Evolutionary conservation across 2,329 filamentous ascomycete genomes (phyloP).

Genomic region (Arachnomyces sp.): DNA sequence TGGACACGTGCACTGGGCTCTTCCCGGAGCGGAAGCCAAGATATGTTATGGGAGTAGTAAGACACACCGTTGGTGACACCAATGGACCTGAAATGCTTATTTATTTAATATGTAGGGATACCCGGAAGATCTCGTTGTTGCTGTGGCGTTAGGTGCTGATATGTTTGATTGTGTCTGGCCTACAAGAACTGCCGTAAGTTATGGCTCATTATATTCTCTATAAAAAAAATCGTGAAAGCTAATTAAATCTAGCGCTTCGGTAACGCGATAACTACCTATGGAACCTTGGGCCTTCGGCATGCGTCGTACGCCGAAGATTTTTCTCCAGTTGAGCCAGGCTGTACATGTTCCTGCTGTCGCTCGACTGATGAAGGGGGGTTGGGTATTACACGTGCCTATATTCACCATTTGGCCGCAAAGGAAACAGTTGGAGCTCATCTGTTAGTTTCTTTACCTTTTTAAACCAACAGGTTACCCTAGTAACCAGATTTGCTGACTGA

Average conservation of each 20-base stretch:
- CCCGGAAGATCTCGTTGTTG: slow-evolving; percentile 90
- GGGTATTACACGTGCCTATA: slow-evolving; percentile 77
- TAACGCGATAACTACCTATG: slow-evolving; percentile 76
- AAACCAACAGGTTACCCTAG: background rate
- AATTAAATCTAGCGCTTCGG: slow-evolving; percentile 60
- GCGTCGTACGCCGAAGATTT: slow-evolving; percentile 72
- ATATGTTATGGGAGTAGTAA: slow-evolving; percentile 93
- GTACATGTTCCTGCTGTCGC: slow-evolving; percentile 71
- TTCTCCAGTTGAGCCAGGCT: slow-evolving; percentile 72
- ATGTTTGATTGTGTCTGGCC: slow-evolving; percentile 99
- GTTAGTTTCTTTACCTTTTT: slow-evolving; percentile 22
- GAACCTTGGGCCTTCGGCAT: slow-evolving; percentile 78
- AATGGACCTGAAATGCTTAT: slow-evolving; percentile 14
- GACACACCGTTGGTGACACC: slow-evolving; percentile 15
- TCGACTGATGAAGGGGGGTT: slow-evolving; percentile 60
- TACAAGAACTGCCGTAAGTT: slow-evolving; percentile 70
- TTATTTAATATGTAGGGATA: slow-evolving; percentile 62
- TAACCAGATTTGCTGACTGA: background rate
- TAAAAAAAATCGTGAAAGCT: slow-evolving; percentile 1
- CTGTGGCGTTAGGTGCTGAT: slow-evolving; percentile 86
- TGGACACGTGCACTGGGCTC: slow-evolving; percentile 73
- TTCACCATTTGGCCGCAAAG: slow-evolving; percentile 86
- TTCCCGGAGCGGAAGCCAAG: slow-evolving; percentile 88
- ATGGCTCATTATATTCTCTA: background rate
- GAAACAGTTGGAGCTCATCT: slow-evolving; percentile 85